Evolutionary conservation across 2,329 filamentous ascomycete genomes (phyloP).

Genomic region (Hirsutella rhossiliensis): DNA sequence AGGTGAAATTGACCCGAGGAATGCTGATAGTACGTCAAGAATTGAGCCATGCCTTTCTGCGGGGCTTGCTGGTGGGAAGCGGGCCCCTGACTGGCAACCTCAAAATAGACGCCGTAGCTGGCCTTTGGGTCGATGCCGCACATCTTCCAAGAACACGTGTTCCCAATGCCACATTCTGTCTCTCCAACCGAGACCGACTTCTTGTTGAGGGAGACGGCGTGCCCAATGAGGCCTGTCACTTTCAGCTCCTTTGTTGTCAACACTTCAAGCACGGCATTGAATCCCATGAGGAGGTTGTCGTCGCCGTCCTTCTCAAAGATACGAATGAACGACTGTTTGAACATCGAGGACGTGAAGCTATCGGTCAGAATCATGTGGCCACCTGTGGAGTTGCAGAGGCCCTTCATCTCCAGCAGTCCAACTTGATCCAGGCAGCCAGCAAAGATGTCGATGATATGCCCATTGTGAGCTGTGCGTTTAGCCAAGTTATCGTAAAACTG

Average conservation of each 20-base stretch:
- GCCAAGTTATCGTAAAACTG: slow-evolving; percentile 91
- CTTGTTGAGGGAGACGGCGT: slow-evolving; percentile 94
- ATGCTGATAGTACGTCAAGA: slow-evolving; percentile 97
- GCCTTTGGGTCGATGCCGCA: slow-evolving; percentile 90
- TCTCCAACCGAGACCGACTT: slow-evolving; percentile 95
- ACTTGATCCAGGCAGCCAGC: slow-evolving; percentile 96
- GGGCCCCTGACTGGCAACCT: slow-evolving; percentile 88
- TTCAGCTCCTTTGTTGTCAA: slow-evolving; percentile 97
- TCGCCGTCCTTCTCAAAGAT: slow-evolving; percentile 95
- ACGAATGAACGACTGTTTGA: slow-evolving; percentile 95
- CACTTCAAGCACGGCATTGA: slow-evolving; percentile 92
- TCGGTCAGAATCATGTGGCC: slow-evolving; percentile 98
- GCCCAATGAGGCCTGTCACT: slow-evolving; percentile 92
- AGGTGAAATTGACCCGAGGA: slow-evolving; percentile 93
- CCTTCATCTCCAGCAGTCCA: slow-evolving; percentile 95
- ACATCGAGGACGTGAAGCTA: slow-evolving; percentile 98
- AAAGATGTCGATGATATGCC: slow-evolving; percentile 95
- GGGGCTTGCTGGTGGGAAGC: slow-evolving; percentile 75
- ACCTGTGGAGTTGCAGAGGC: slow-evolving; percentile 87
- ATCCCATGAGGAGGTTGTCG: slow-evolving; percentile 93
- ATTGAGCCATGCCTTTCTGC: slow-evolving; percentile 93
- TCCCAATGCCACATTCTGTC: slow-evolving; percentile 95
- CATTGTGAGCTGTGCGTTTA: slow-evolving; percentile 90
- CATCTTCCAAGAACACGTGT: slow-evolving; percentile 99
- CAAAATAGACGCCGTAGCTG: slow-evolving; percentile 94